Conservation (phyloP, 2,329 filamentous ascomycete genomes). For the Proliferodiscus dingleyae region DNA sequence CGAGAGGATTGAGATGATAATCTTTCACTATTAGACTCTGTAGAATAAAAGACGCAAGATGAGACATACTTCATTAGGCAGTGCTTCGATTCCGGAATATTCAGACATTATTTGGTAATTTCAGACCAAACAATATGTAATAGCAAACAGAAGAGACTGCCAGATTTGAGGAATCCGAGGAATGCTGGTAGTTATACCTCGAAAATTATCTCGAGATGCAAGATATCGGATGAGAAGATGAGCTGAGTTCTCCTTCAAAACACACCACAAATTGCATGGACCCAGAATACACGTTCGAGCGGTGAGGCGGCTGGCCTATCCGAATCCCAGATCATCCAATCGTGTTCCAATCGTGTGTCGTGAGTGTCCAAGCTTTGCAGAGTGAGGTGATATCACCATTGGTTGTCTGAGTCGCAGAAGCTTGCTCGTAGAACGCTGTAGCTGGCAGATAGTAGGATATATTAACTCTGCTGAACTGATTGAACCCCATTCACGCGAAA, state of each 20-base stretch:
- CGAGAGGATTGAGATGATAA: slow-evolving; percentile 47
- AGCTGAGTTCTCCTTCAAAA: background rate
- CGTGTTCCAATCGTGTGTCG: too few relatives aligned
- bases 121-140: background rate
- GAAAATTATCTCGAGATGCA: background rate
- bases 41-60: background rate
- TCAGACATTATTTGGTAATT: slow-evolving; percentile 13
- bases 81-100: slow-evolving; percentile 12
- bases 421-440: too few relatives aligned
- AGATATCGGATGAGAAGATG: background rate
- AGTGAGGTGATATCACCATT: too few relatives aligned
- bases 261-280: too few relatives aligned
- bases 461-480: too few relatives aligned
- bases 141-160: background rate
- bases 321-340: too few relatives aligned
- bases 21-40: slow-evolving; percentile 31
- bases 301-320: too few relatives aligned
- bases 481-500: too few relatives aligned
- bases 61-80: slow-evolving; percentile 24
- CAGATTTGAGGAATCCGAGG: background rate
- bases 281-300: too few relatives aligned
- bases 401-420: too few relatives aligned
- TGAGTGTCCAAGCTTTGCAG: too few relatives aligned
- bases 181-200: background rate
- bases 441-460: too few relatives aligned